Conservation (phyloP, 495 filamentous ascomycete genomes). For the Lentithecium fluviatile region DNA sequence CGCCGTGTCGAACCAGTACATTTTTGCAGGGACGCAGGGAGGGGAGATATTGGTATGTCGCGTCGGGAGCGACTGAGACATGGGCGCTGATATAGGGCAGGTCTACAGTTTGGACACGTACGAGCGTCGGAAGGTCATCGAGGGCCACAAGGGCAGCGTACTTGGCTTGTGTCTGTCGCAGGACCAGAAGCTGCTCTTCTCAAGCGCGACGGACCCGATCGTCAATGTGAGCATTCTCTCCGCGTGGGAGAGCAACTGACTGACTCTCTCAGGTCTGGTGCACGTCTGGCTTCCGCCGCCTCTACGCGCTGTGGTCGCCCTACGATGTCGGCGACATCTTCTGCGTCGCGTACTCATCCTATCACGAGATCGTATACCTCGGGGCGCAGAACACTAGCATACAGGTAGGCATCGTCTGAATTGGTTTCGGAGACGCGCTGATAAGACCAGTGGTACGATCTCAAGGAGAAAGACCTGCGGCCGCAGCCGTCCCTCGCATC, state of each 20-base stretch:
- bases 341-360: conserved; percentile 79
- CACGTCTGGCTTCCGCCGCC: conserved; percentile 58
- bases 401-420: conserved; percentile 51
- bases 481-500: conserved; percentile 61
- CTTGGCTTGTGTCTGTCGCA: conserved; percentile 77
- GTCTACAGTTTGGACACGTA: conserved; percentile 87
- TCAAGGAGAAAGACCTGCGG: conserved; percentile 54
- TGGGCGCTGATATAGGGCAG: conserved; percentile 36
- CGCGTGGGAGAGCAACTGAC: conserved; percentile 40
- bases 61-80: neutral
- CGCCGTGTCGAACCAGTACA: conserved; percentile 58
- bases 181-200: conserved; percentile 77
- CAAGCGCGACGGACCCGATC: conserved; percentile 88
- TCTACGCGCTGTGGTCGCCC: conserved; percentile 88
- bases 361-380: conserved; percentile 78
- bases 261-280: conserved; percentile 59
- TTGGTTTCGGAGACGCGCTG: conserved; percentile 8
- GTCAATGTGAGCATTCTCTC: conserved; percentile 67
- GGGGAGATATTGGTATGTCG: conserved; percentile 76
- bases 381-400: conserved; percentile 95
- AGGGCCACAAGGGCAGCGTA: conserved; percentile 87
- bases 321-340: conserved; percentile 97
- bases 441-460: conserved; percentile 59
- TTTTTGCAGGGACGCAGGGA: conserved; percentile 89
- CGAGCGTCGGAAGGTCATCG: conserved; percentile 69